phyloP scores from a whole-genome alignment of 1,139 yeast genomes.

The Blastobotrys serpentis region DNA sequence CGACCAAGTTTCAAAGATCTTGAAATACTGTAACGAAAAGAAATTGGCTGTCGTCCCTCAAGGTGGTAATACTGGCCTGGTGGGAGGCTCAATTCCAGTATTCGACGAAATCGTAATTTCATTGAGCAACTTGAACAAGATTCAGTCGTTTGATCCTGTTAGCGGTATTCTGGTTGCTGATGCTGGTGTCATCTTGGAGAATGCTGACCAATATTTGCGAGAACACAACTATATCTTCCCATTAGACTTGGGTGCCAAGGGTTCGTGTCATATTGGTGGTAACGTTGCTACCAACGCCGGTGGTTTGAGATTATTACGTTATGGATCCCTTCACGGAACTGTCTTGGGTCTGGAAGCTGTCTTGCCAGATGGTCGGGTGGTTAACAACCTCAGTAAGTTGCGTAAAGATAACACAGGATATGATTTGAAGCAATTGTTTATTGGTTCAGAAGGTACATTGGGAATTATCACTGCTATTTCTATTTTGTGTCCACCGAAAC shows the following conservation, averaged over 20 bases:
- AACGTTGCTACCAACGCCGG: slow-evolving; percentile 97
- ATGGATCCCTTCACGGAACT: slow-evolving; percentile 90
- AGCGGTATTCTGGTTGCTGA: slow-evolving; percentile 87
- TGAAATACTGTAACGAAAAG: slow-evolving; percentile 78
- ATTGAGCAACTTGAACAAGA: slow-evolving; percentile 66
- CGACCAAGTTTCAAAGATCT: slow-evolving; percentile 71
- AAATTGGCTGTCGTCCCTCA: slow-evolving; percentile 90
- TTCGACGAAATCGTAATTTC: slow-evolving; percentile 87
- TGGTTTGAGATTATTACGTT: slow-evolving; percentile 81
- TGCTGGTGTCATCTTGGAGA: slow-evolving; percentile 87
- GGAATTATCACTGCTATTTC: slow-evolving; percentile 91
- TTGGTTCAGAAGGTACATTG: slow-evolving; percentile 90
- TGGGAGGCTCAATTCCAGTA: slow-evolving; percentile 91
- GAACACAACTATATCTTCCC: slow-evolving; percentile 91
- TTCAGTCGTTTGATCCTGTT: slow-evolving; percentile 76
- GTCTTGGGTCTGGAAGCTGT: slow-evolving; percentile 92
- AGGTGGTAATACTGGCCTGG: slow-evolving; percentile 96
- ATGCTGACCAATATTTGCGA: slow-evolving; percentile 74
- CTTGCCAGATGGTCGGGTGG: slow-evolving; percentile 81
- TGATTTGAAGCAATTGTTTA: slow-evolving; percentile 85
- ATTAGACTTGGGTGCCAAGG: slow-evolving; percentile 93
- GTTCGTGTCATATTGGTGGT: slow-evolving; percentile 96
- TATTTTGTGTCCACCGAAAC: slow-evolving; percentile 88
- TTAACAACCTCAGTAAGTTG: slow-evolving; percentile 75
- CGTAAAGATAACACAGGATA: slow-evolving; percentile 95